Conservation (phyloP, 192 early-diverging fungal species). For the Coemansia sp. region DNA sequence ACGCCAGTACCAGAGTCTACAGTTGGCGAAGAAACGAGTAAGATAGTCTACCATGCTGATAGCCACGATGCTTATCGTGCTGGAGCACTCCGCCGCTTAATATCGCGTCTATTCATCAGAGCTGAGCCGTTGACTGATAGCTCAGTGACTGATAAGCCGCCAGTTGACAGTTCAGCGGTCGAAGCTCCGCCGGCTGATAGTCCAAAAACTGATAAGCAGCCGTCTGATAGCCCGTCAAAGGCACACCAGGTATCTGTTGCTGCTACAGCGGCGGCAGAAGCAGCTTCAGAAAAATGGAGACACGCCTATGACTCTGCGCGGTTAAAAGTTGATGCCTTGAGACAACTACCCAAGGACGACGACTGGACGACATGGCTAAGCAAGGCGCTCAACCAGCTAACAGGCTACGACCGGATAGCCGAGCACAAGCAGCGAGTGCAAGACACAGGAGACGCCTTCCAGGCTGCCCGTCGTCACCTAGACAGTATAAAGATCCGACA, state of each 20-base stretch:
- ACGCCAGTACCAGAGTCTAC: background rate
- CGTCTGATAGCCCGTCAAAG: background rate
- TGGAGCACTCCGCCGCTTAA: background rate
- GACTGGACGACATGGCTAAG: slow-evolving; percentile 45
- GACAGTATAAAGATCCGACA: slow-evolving; percentile 59
- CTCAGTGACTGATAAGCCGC: background rate
- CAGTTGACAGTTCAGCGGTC: background rate
- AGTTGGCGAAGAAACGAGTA: background rate
- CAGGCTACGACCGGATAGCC: slow-evolving; percentile 72
- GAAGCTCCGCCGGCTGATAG: background rate
- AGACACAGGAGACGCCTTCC: slow-evolving; percentile 47
- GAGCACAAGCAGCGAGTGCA: slow-evolving; percentile 68
- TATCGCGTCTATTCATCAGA: background rate
- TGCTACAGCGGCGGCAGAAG: slow-evolving; percentile 6
- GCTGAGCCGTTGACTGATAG: background rate
- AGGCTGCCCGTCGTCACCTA: slow-evolving; percentile 52
- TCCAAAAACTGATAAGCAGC: background rate
- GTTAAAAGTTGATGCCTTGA: slow-evolving; percentile 4
- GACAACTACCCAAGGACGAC: slow-evolving; percentile 37
- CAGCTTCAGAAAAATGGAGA: slow-evolving; percentile 24
- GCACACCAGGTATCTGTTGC: background rate
- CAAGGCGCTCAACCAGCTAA: slow-evolving; percentile 67
- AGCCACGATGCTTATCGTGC: background rate
- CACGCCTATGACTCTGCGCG: slow-evolving; percentile 18
- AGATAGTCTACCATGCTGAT: background rate